Percentiles rank a stretch among this genome's conserved stretches.
Evolutionary conservation across 176 grass and related monocot genomes (phyloP).

Genomic region (Canna indica): DNA sequence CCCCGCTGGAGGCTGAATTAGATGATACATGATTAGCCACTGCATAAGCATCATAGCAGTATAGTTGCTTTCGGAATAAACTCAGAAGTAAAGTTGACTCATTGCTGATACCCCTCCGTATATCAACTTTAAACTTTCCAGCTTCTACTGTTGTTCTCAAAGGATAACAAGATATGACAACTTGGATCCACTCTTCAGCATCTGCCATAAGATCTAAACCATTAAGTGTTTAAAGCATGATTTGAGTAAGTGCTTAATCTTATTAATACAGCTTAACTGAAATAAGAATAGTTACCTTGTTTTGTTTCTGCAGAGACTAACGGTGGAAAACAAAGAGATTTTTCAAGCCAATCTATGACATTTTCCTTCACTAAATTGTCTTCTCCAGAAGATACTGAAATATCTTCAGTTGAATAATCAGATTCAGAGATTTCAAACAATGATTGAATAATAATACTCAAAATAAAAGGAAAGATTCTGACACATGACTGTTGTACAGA

Average conservation of each 20-base stretch:
- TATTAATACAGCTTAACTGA: not conserved
- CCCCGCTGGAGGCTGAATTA: constrained; percentile 3
- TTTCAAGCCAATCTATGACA: constrained; percentile 70
- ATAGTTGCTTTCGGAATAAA: constrained; percentile 52
- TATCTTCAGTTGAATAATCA: constrained; percentile 12
- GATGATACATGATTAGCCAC: constrained; percentile 5
- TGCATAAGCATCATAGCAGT: constrained; percentile 26
- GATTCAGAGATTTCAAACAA: constrained; percentile 28
- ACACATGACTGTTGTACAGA: constrained; percentile 40
- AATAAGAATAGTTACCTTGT: constrained; percentile 37
- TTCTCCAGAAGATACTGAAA: not conserved
- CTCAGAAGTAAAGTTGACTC: constrained; percentile 51
- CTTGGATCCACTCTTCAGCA: constrained; percentile 72
- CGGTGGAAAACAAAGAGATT: constrained; percentile 48
- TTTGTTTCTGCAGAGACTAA: constrained; percentile 21
- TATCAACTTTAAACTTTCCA: constrained; percentile 40
- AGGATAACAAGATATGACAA: constrained; percentile 59
- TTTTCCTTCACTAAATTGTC: constrained; percentile 38
- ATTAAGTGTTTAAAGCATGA: not conserved
- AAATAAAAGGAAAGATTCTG: constrained; percentile 51
- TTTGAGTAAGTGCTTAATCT: not conserved
- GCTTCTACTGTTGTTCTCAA: constrained; percentile 43
- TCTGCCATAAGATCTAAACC: constrained; percentile 28
- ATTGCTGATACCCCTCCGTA: constrained; percentile 33
- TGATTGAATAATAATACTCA: constrained; percentile 44